phyloP scores from a whole-genome alignment of 371 early-diverging fungal genomes.

The Lichtheimia corymbifera region DNA sequence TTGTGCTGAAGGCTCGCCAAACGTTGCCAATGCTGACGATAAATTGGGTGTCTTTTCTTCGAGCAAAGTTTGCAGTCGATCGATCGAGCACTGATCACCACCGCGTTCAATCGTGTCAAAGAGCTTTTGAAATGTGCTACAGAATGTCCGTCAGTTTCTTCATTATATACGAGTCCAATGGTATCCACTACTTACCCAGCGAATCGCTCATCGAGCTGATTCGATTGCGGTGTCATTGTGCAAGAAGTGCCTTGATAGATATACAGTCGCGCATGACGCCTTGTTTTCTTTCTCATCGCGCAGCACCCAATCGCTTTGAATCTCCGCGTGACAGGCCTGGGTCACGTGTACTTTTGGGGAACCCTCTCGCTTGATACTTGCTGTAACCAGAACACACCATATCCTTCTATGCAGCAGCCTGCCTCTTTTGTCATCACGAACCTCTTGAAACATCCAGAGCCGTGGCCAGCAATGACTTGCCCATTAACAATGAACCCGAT shows the following conservation, averaged over 20 bases:
- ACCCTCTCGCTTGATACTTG: no score
- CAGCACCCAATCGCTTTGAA: neutral
- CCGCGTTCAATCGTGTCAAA: constrained; percentile 48
- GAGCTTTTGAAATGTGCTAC: constrained; percentile 45
- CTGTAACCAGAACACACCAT: no score
- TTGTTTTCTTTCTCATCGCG: constrained; percentile 3
- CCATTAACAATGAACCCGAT: no score
- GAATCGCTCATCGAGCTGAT: constrained; percentile 26
- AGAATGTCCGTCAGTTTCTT: neutral
- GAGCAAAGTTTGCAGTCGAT: constrained; percentile 43
- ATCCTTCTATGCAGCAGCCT: no score
- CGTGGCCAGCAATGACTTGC: no score
- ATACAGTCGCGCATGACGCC: neutral
- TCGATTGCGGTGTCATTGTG: constrained; percentile 16
- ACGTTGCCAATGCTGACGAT: constrained; percentile 36
- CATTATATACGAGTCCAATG: neutral
- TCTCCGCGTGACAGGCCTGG: constrained; percentile 1
- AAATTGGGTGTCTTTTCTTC: constrained; percentile 36
- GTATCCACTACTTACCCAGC: constrained; percentile 25
- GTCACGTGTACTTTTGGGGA: no score
- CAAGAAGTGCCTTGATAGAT: neutral
- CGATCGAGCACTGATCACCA: constrained; percentile 44
- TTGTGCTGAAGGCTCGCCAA: constrained; percentile 30
- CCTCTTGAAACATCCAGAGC: no score
- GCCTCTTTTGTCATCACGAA: no score